Base-by-base conservation (phyloP, 345 rosid species). In the Euphorbia pulcherrima region DNA sequence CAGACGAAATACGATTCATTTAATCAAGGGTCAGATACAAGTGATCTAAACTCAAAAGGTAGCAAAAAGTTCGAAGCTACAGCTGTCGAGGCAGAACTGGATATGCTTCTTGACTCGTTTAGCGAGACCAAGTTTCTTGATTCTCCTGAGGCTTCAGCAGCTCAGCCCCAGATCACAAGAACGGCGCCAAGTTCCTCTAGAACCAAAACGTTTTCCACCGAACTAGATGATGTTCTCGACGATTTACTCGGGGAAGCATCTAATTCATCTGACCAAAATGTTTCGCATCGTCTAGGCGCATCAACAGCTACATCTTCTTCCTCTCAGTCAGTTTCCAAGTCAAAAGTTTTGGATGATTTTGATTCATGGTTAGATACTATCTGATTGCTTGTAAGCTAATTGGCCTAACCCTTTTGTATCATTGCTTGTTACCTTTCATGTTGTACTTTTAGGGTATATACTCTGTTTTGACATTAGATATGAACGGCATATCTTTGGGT, bases 361-460 rank as follows among this genome's bases (percentile, higher is more conserved):
- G 88, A 86, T 75, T 88, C 92, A 13, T 92, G 95, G 98, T 81
- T 87, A 33, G 97, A 90, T 60, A 84, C 92, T 14, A 76, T 92
- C 61, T 87, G 77, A 82, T 74, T 7, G n/a, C 46, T 46, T 53
- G 57, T 53, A 54, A 50, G n/a, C n/a, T n/a, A n/a, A n/a, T n/a
- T n/a, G n/a, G n/a, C n/a, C n/a, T n/a, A 70, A 61, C 29, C 68
- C 26, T 50, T n/a, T 2, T 59, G 60, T 64, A 77, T 60, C 44
- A 29, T 21, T 56, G 13, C 23, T 14, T 65, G 30, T 6, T 58
- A 41, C 41, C 29, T 13, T 26, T 33, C 37, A 48, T 54, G 63
- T 46, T 10, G 24, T 52, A 24, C 5, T 35, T 52, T n/a, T n/a
- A n/a, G 24, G 60, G 37, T 56, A 28, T 26, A 56, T 57, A 16